Base-by-base conservation (phyloP, 495 filamentous ascomycete genomes). In the Podospora pseudopauciseta region DNA sequence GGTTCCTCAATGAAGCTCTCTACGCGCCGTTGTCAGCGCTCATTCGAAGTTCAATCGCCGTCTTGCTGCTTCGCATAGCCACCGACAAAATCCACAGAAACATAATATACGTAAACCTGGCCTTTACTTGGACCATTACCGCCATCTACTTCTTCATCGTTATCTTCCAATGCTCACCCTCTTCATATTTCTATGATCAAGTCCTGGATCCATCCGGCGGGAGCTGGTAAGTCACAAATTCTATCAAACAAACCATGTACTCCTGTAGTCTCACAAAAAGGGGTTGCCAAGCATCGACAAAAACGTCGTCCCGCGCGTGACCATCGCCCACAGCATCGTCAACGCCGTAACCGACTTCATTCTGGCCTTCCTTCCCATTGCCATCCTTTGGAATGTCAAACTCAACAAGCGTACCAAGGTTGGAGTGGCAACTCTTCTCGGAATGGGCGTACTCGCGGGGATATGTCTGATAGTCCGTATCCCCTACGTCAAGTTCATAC, bases 281-380 rank as follows among this genome's bases (percentile, higher is more conserved):
- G 39, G 39, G 39, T 3, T 18, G 5, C 2, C 27, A 23, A 68
- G 68, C 34, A 63, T 80, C 9, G 70, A 76, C 54, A 64, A 60
- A 20, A 39, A 57, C 11, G 64, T 72, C 9, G 67, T 80, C 3
- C 72, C 78, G 11, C 57, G 67, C 49, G 72, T 74, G 2, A 76
- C 75, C n/a, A 75, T 82, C 58, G 78, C 78, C 1, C 75, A 77
- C 67, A 77, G 77, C 57, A 76, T 72, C 2, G 67, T 82, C 1
- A 76, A 73, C 34, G 79, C 78, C 18, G 27, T 77, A 13, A 76
- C 73, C 27, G 81, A 85, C 67, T 79, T 79, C 74, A 68, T 75
- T 1, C 71, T 84, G 18, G 82, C 79, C 3, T 61, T 82, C 0
- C 74, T 85, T 1, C 82, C 83, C 4, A 73, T 82, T 27, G 73